Evolutionary conservation across 345 rosid genomes (phyloP).

Genomic region (Brassica napus): Da-Ae NC_063436.1:13170001-13170500

Average conservation of each 20-base stretch:
- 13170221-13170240: not conserved
- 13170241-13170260: not conserved
- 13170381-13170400: slow-evolving; percentile 59
- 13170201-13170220: slow-evolving; percentile 14
- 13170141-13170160: not conserved
- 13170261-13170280: not conserved
- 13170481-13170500: slow-evolving; percentile 68
- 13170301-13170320: not conserved
- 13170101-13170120: slow-evolving; percentile 49
- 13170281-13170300: slow-evolving; percentile 16
- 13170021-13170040: slow-evolving; percentile 31
- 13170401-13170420: slow-evolving; percentile 64
- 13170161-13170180: not conserved
- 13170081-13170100: slow-evolving; percentile 48
- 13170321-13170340: not conserved
- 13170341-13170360: slow-evolving; percentile 1
- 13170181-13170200: not conserved
- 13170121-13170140: not conserved
- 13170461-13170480: slow-evolving; percentile 90
- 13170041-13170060: slow-evolving; percentile 28
- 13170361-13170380: slow-evolving; percentile 45
- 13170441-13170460: slow-evolving; percentile 78
- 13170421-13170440: slow-evolving; percentile 86
- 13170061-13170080: slow-evolving; percentile 47
- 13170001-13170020: slow-evolving; percentile 47